These are phyloP conservation scores for Xylaria sp. DNA, from an alignment of 2,329 filamentous ascomycete species.

Conservation along the genomic window DNA sequence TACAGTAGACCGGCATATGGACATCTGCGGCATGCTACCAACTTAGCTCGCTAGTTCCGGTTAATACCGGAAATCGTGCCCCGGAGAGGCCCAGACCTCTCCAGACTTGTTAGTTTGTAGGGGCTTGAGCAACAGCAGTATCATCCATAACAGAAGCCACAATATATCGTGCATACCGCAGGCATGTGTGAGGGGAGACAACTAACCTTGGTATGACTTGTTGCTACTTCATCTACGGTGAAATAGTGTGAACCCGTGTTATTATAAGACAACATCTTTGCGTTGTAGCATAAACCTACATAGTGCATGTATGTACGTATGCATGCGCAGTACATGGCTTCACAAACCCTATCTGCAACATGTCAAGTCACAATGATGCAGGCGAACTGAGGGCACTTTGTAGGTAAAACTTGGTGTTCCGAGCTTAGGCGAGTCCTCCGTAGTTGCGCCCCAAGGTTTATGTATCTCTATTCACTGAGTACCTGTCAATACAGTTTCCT, in stretches of 20 bases:
- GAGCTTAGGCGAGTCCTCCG: not conserved
- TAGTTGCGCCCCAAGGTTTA: too few relatives aligned
- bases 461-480: not conserved
- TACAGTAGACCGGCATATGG: not conserved
- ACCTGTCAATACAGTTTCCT: not conserved
- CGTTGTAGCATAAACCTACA: not conserved
- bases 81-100: not conserved
- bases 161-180: not conserved
- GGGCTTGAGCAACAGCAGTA: not conserved
- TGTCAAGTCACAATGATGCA: not conserved
- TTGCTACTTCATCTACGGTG: not conserved
- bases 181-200: not conserved
- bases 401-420: not conserved
- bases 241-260: not conserved
- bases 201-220: not conserved
- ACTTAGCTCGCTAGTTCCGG: not conserved
- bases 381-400: not conserved
- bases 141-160: not conserved
- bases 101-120: not conserved
- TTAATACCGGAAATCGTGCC: constrained; percentile 1
- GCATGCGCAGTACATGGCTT: not conserved
- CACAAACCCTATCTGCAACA: not conserved
- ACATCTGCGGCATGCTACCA: not conserved
- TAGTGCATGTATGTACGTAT: not conserved
- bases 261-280: not conserved